Evolutionary conservation across 805 yeast species (phyloP).

Genomic region (Cyberlindnera xishuangbannaensis): DNA sequence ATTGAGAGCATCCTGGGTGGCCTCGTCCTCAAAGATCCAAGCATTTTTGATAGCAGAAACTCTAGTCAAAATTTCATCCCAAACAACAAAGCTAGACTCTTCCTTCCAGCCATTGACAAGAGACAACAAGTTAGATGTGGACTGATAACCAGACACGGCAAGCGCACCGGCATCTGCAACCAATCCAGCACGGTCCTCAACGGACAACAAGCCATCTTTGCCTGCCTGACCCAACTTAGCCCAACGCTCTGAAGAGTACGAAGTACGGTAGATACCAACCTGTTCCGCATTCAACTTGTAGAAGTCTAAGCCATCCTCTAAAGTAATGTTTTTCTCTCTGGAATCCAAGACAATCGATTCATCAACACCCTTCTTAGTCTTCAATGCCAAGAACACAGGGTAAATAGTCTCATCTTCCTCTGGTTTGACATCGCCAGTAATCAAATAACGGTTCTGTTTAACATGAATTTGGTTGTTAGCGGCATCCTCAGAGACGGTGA

Average conservation of each 20-base stretch:
- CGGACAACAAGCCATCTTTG: conserved; percentile 52
- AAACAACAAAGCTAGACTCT: conserved; percentile 59
- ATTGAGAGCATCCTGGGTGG: conserved; percentile 42
- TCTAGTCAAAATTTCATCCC: conserved; percentile 54
- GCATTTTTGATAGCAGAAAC: conserved; percentile 45
- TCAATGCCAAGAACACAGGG: conserved; percentile 66
- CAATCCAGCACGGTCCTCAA: conserved; percentile 73
- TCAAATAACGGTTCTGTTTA: conserved; percentile 67
- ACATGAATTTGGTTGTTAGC: conserved; percentile 40
- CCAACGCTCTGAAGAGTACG: conserved; percentile 66
- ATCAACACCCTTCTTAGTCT: conserved; percentile 53
- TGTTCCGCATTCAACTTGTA: conserved; percentile 70
- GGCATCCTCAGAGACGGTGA: conserved; percentile 55
- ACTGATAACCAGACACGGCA: conserved; percentile 63
- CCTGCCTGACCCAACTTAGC: conserved; percentile 57
- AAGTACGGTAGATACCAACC: conserved; percentile 71
- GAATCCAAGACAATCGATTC: conserved; percentile 49
- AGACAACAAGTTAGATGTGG: conserved; percentile 53
- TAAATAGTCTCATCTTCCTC: conserved; percentile 67
- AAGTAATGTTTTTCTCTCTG: conserved; percentile 40
- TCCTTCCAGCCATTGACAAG: conserved; percentile 55
- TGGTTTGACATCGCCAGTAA: conserved; percentile 70
- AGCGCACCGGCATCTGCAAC: conserved; percentile 76
- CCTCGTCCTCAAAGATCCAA: conserved; percentile 48
- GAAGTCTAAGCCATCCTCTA: conserved; percentile 41